These are phyloP conservation scores for Geopyxis carbonaria DNA, from an alignment of 495 filamentous ascomycete species.

Conservation along the genomic window DNA sequence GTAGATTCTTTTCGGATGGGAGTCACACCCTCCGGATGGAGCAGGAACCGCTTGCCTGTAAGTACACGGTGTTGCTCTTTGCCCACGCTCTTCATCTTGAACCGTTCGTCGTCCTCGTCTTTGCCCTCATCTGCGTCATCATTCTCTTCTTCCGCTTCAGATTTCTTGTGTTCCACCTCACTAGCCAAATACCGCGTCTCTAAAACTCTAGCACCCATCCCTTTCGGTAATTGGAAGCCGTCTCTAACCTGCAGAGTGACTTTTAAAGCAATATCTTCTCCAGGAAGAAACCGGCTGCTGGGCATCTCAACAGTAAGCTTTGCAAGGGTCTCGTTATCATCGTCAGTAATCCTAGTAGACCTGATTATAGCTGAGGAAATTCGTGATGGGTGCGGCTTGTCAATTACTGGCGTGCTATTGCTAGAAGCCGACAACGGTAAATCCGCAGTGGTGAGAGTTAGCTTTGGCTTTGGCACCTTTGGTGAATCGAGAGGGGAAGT, in stretches of 20 bases:
- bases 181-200: conserved; percentile 14
- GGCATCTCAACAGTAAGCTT: conserved; percentile 22
- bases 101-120: conserved; percentile 10
- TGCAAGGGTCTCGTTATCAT: conserved; percentile 18
- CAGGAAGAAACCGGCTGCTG: conserved; percentile 20
- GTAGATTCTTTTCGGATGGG: conserved; percentile 7
- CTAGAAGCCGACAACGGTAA: conserved; percentile 16
- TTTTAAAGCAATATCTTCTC: conserved; percentile 16
- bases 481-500: background rate
- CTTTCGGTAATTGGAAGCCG: conserved; percentile 16
- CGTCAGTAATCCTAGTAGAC: conserved; percentile 16
- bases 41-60: conserved; percentile 12
- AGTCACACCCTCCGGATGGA: conserved; percentile 8
- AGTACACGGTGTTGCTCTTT: conserved; percentile 18
- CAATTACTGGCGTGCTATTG: conserved; percentile 22
- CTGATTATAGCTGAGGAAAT: conserved; percentile 12
- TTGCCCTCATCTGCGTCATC: conserved; percentile 3
- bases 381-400: conserved; percentile 8
- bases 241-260: conserved; percentile 14
- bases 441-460: conserved; percentile 24
- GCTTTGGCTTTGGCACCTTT: conserved; percentile 17
- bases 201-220: conserved; percentile 15
- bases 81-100: conserved; percentile 10
- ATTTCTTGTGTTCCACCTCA: background rate
- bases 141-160: too few relatives aligned